Base-by-base conservation (phyloP, 306 rosid genomes). In the Cercis canadensis region DNA sequence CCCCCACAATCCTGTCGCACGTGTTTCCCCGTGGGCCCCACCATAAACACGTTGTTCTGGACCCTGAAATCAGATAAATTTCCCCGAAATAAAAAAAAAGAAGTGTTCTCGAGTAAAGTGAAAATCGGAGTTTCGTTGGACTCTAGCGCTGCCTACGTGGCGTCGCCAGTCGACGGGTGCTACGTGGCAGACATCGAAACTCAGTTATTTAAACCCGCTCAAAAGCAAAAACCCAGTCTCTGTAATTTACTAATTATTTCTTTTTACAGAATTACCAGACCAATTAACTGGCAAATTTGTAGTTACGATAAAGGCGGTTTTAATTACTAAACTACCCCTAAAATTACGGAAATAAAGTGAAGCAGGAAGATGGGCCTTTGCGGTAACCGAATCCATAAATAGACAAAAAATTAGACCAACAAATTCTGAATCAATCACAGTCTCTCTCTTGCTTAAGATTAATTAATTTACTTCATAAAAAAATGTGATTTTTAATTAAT, bases 71-170 rank as follows among this genome's bases (percentile, higher is more conserved):
- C 29, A 3, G 29, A 24, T 24, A 24, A 24, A 24, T 24, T 24
- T 24, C 29, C 29, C 29, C 29, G 13, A 17, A 11, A 19, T 39
- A 32, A 51, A 44, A 13, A 41, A 57, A 31, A 40, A 33, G 60
- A 31, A 6, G 18, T 14, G 43, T 19, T 5, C 36, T n/a, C 32
- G 59, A 41, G 68, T 29, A 65, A 60, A 47, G 72, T 24, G n/a
- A 24, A 24, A 24, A 24, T 24, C 65, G 51, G 55, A 62, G 63
- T 63, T 11, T 43, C 17, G 56, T 70, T 79, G 84, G 80, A 77
- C 62, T 72, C 19, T 85, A 45, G 68, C 69, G 8, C 0, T 37
- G 78, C 75, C 75, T 62, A 80, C 84, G 88, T 80, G 96, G 87
- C 80, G 52, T 33, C 61, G 43, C 75, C 50, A 57, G 78, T 68